Percentiles rank a stretch among this genome's conserved stretches.
phyloP scores from a whole-genome alignment of 2,329 filamentous ascomycete species.

The Tympanopsis confertula region DNA sequence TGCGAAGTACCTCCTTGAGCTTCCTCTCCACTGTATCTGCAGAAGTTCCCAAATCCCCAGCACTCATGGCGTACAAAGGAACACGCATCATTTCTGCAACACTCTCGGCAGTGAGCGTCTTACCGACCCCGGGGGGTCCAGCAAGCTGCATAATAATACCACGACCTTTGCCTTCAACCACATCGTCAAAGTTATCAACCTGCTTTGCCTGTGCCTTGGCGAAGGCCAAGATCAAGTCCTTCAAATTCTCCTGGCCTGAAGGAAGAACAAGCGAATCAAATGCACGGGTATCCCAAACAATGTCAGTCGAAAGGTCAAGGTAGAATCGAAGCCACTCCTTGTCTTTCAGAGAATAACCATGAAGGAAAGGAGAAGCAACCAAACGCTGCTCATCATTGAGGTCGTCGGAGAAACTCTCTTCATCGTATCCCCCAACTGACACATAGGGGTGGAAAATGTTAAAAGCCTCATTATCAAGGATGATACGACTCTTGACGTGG shows the following conservation, averaged over 20 bases:
- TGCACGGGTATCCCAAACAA: slow-evolving; percentile 28
- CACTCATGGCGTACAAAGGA: slow-evolving; percentile 31
- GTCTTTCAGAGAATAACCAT: slow-evolving; percentile 23
- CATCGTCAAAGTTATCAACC: slow-evolving; percentile 30
- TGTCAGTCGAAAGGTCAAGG: slow-evolving; percentile 23
- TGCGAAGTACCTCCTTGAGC: slow-evolving; percentile 31
- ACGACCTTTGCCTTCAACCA: slow-evolving; percentile 23
- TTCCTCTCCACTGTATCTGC: slow-evolving; percentile 30
- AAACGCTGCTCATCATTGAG: slow-evolving; percentile 13
- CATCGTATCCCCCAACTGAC: slow-evolving; percentile 9
- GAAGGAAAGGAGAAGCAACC: slow-evolving; percentile 13
- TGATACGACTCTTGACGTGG: slow-evolving; percentile 32
- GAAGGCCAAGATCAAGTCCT: slow-evolving; percentile 32
- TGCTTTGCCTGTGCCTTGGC: slow-evolving; percentile 26
- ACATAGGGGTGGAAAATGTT: slow-evolving; percentile 27
- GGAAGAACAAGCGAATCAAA: slow-evolving; percentile 35
- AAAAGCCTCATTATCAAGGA: slow-evolving; percentile 37
- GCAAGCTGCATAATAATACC: slow-evolving; percentile 33
- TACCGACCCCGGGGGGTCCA: slow-evolving; percentile 32
- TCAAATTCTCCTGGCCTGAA: slow-evolving; percentile 21
- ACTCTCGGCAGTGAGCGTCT: slow-evolving; percentile 30
- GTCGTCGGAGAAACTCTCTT: slow-evolving; percentile 9
- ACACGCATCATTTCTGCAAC: slow-evolving; percentile 27
- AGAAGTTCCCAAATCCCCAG: slow-evolving; percentile 33
- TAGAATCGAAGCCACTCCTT: slow-evolving; percentile 28